Evolutionary conservation across 73 alveolate species (phyloP).

Genomic region (Paramecium octaurelia): DNA sequence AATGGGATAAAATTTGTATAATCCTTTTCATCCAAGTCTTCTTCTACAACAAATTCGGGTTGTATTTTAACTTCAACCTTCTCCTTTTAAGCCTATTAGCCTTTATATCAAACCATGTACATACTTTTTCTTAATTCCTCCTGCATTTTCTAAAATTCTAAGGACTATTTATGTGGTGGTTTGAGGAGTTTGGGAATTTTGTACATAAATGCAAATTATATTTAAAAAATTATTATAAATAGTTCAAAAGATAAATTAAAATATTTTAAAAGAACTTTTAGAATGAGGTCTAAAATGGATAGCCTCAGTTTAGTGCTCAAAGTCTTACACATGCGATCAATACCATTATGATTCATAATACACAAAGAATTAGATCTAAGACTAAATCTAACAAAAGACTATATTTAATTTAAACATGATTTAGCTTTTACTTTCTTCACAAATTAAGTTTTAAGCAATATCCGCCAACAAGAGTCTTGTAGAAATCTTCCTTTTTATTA

Average conservation of each 20-base stretch:
- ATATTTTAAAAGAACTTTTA: neutral
- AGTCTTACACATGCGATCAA: neutral
- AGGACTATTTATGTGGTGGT: slow-evolving; percentile 2
- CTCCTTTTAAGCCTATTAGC: neutral
- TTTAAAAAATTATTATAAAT: neutral
- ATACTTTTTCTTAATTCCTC: neutral
- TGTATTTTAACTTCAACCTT: neutral
- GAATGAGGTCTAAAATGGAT: neutral
- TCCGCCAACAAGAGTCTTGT: neutral
- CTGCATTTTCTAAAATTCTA: neutral
- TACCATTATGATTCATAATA: neutral
- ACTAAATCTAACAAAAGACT: neutral
- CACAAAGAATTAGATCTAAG: neutral
- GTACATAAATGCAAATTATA: neutral
- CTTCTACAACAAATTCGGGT: neutral
- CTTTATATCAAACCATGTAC: neutral
- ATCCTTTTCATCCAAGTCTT: slow-evolving; percentile 2
- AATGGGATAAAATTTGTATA: neutral
- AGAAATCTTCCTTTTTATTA: neutral
- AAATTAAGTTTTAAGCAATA: neutral
- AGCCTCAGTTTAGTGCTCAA: neutral
- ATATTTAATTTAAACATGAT: neutral
- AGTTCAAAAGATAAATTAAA: neutral
- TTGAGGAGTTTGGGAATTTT: neutral
- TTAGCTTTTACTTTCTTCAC: neutral